Base-by-base conservation (phyloP, 1,284 basidiomycete genomes). In the Sporisorium scitamineum region DNA sequence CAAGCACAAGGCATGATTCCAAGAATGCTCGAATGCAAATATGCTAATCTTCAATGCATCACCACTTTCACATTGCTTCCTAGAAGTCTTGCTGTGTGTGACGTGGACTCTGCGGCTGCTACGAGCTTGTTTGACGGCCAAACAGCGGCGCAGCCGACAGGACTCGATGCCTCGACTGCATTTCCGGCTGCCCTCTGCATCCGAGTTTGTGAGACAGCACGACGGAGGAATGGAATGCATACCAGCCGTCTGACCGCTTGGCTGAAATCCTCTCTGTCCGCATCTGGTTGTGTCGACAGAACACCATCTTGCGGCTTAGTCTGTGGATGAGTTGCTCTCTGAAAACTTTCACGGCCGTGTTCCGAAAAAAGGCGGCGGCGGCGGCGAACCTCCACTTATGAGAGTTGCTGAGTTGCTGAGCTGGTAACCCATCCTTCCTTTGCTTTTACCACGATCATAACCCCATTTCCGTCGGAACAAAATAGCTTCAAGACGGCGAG, bases 1-100 rank as follows among this genome's bases (percentile, higher is more conserved):
- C 60, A 62, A 63, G 47, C 72, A 75, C 63, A 66, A 70, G 48
- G 72, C 70, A 34, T 75, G 44, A 63, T 45, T 13, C n/a, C 31
- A 8, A 18, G 2, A 20, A 10, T 27, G 54, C 16, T 42, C 16
- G 4, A 44, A 34, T 34, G 52, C n/a, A 54, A 16, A 45, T 3
- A 10, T 22, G 14, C 39, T 34, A 9, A 11, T 5, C 51, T 32
- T 34, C 37, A 16, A n/a, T 16, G 42, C 5, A 39, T 53, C 42
- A 32, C 29, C 48, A 14, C 29, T 32, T n/a, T 22, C 2, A 5
- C 18, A 31, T 50, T 16, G 37, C 37, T n/a, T n/a, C 8, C 8
- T 39, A 3, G 16, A 42, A n/a, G n/a, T n/a, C n/a, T 39, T 18
- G 14, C n/a, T 7, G 8, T 16, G 39, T 42, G 29, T 20, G 14